These are phyloP conservation scores for Apiotrichum sp. DNA, from an alignment of 1,284 basidiomycete genomes.

Conservation along the genomic window DNA sequence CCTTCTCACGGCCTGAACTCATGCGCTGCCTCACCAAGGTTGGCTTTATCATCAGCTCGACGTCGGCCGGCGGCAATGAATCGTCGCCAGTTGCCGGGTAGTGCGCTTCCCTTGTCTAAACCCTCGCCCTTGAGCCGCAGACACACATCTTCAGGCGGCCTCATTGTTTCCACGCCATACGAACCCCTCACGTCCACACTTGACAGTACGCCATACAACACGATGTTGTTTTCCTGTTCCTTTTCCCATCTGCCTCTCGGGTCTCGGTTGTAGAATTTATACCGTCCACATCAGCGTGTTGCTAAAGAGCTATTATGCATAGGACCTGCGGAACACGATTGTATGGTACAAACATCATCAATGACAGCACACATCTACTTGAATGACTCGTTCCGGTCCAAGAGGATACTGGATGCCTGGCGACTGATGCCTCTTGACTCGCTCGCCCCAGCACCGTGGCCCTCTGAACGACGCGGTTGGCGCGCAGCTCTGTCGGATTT, in stretches of 20 bases:
- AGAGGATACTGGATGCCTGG: neutral
- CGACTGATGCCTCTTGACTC: neutral
- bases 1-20: constrained; percentile 77
- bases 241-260: neutral
- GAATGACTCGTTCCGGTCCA: neutral
- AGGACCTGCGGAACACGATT: too few species aligned
- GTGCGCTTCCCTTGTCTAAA: too few species aligned
- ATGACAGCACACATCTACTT: neutral
- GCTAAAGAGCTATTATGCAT: neutral
- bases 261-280: neutral
- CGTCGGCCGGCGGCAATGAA: neutral
- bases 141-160: too few species aligned
- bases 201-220: neutral
- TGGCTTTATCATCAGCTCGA: constrained; percentile 54
- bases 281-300: neutral
- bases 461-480: neutral
- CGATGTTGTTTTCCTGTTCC: neutral
- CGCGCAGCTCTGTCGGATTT: neutral
- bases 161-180: neutral
- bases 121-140: too few species aligned
- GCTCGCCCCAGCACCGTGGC: neutral
- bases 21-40: constrained; percentile 69
- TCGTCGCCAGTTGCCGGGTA: neutral
- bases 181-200: neutral
- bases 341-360: neutral